A percentile compares a stretch with the other conserved stretches of the same genome.
Conservation (phyloP, 192 early-diverging fungal species). For the Linnemannia hyalina region DNA sequence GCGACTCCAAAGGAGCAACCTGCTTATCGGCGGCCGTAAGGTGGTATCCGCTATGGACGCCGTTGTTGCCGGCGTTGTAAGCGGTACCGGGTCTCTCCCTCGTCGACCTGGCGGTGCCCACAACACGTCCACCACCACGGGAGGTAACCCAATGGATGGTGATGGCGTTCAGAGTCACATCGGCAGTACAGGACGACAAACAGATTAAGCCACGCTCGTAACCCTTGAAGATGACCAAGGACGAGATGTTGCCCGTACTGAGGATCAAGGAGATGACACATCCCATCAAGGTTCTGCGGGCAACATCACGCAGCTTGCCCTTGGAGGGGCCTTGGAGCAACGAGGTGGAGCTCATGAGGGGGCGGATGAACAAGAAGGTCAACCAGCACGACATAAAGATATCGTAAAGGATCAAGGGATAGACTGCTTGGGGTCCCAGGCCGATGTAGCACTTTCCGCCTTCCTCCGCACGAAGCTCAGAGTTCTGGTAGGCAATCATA, state of each 20-base stretch:
- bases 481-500: conserved; percentile 11
- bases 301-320: conserved; percentile 45
- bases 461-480: background rate
- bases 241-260: conserved; percentile 54
- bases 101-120: background rate
- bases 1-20: conserved; percentile 32
- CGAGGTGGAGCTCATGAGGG: conserved; percentile 38
- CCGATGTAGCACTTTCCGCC: conserved; percentile 30
- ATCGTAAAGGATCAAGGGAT: conserved; percentile 32
- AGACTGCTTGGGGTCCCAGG: background rate
- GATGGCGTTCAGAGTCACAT: conserved; percentile 59
- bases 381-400: conserved; percentile 26
- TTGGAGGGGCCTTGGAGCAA: conserved; percentile 30
- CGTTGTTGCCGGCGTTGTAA: background rate
- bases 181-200: conserved; percentile 56
- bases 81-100: conserved; percentile 2
- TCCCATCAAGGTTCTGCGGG: conserved; percentile 57
- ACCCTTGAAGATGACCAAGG: conserved; percentile 54
- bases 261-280: conserved; percentile 54
- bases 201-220: conserved; percentile 59
- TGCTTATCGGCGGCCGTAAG: conserved; percentile 22
- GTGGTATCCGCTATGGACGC: background rate
- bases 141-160: conserved; percentile 63
- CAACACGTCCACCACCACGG: conserved; percentile 23
- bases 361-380: conserved; percentile 34